phyloP scores from a whole-genome alignment of 176 grass and related monocot genomes.

The Triticum urartu region DNA sequence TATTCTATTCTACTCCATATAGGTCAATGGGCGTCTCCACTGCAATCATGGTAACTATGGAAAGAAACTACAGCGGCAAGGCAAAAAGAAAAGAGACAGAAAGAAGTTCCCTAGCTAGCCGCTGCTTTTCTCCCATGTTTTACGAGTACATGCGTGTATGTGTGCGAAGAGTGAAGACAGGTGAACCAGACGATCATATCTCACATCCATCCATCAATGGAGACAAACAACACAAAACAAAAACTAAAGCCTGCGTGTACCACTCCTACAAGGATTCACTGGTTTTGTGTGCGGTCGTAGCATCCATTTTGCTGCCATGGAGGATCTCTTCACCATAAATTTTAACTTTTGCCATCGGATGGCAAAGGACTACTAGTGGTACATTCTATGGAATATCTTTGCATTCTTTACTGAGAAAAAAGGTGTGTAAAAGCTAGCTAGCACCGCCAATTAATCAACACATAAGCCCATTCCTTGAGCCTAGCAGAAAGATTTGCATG shows the following conservation, averaged over 20 bases:
- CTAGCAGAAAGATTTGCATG: neutral
- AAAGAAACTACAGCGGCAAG: neutral
- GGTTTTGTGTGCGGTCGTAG: neutral
- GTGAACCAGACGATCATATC: neutral
- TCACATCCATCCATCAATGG: neutral
- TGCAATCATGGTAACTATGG: conserved; percentile 28
- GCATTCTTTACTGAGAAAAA: neutral
- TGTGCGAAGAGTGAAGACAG: neutral
- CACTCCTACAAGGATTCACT: neutral
- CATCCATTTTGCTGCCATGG: neutral
- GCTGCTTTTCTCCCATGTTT: neutral
- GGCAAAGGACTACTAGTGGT: neutral
- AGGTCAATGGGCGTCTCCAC: neutral
- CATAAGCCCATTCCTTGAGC: conserved; percentile 28
- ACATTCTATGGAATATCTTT: neutral
- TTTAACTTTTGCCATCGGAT: neutral
- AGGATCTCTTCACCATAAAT: neutral
- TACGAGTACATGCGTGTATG: neutral
- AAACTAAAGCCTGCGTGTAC: neutral
- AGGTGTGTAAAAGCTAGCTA: neutral
- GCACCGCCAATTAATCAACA: neutral
- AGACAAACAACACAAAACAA: neutral
- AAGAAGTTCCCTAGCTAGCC: neutral
- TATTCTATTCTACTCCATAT: too few relatives aligned
- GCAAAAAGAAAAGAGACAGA: neutral